Evolutionary conservation across 2,329 filamentous ascomycete genomes (phyloP).

Genomic region (Aspergillus nomiae): DNA sequence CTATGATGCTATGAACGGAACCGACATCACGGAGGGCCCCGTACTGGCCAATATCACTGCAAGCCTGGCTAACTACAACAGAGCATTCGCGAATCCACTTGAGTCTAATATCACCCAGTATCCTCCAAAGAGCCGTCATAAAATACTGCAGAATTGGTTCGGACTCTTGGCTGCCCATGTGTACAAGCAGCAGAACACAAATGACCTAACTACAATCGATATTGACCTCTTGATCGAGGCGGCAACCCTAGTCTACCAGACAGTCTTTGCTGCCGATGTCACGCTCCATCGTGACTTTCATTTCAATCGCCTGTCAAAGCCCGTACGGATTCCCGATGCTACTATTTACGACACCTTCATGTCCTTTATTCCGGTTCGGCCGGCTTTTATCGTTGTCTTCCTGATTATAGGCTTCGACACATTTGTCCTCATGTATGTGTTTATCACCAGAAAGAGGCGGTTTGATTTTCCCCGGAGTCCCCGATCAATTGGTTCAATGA

Average conservation of each 20-base stretch:
- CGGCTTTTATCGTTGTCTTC: slow-evolving; percentile 20
- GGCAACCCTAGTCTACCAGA: slow-evolving; percentile 17
- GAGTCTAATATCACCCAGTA: background rate
- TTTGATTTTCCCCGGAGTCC: slow-evolving; percentile 21
- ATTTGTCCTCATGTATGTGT: slow-evolving; percentile 20
- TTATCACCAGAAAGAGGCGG: slow-evolving; percentile 14
- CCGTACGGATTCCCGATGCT: background rate
- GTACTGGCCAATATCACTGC: slow-evolving; percentile 21
- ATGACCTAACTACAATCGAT: background rate
- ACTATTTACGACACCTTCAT: slow-evolving; percentile 13
- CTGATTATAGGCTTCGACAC: slow-evolving; percentile 20
- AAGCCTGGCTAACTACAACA: slow-evolving; percentile 17
- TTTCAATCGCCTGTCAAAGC: slow-evolving; percentile 4
- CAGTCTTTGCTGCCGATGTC: slow-evolving; percentile 19
- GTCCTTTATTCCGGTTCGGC: slow-evolving; percentile 17
- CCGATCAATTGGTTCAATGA: slow-evolving; percentile 20
- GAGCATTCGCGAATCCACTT: slow-evolving; percentile 7
- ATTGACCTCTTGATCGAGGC: slow-evolving; percentile 6
- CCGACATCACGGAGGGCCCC: slow-evolving; percentile 10
- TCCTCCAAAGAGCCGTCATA: background rate
- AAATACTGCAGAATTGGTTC: slow-evolving; percentile 12
- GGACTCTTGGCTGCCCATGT: slow-evolving; percentile 15
- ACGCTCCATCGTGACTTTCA: slow-evolving; percentile 18
- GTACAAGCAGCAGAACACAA: slow-evolving; percentile 11
- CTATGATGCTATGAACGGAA: slow-evolving; percentile 9